Conservation (phyloP, 257 asterid genomes). For the Solanum dulcamara region DNA sequence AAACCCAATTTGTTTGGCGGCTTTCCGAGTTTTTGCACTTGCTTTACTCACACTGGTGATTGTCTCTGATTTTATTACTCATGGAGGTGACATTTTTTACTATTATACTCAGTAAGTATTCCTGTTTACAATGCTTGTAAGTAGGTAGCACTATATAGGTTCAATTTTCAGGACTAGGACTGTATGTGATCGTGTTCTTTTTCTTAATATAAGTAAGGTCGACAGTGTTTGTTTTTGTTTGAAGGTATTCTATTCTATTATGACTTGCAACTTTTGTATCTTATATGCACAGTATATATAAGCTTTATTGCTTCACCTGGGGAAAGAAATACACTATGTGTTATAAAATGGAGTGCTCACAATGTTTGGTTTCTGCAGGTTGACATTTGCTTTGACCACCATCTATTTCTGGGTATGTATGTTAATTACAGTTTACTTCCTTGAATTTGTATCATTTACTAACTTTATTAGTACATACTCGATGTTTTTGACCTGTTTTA, state of each 20-base stretch:
- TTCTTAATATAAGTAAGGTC: not conserved
- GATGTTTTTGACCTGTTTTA: not conserved
- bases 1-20: constrained; percentile 43
- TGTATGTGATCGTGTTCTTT: not conserved
- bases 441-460: not conserved
- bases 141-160: not conserved
- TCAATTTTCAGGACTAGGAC: not conserved
- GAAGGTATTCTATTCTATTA: not conserved
- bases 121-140: constrained; percentile 3
- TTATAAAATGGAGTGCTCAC: not conserved
- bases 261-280: not conserved
- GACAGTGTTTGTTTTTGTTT: not conserved
- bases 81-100: constrained; percentile 52
- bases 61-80: constrained; percentile 44
- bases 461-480: not conserved
- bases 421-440: not conserved
- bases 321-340: not conserved
- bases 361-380: constrained; percentile 36
- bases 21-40: constrained; percentile 52
- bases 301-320: not conserved
- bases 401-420: constrained; percentile 78
- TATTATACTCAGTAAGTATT: constrained; percentile 88
- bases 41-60: constrained; percentile 46
- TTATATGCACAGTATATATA: not conserved
- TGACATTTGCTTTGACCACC: constrained; percentile 79